Evolutionary conservation across 2,329 filamentous ascomycete genomes (phyloP), one percentile per base, ranked within the genome.

Genomic region (Colletotrichum chrysophilum): DNA sequence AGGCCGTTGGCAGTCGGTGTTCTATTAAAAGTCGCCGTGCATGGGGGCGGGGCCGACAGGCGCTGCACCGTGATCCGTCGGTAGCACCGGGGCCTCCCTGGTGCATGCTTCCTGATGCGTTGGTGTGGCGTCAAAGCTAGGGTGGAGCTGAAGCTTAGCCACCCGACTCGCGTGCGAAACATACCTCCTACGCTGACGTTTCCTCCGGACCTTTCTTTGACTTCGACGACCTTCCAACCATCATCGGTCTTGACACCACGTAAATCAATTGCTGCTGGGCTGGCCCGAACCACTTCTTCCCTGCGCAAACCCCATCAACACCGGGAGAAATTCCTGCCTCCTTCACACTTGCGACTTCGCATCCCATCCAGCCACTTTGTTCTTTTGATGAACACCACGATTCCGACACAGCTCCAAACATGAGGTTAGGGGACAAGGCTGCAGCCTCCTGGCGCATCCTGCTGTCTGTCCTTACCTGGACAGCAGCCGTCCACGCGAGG

Each of bases 351-450:
- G 36, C 61, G 43, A 60, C 58, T 38, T 56, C 24, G 28, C 52
- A 12, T 18, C 30, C 24, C 21, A 58, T 61, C 58, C 38, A 38
- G 24, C 65, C 62, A 68, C 58, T 68, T 56, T 69, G 34, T 65
- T 65, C 68, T 75, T 83, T 89, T 89, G 83, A 89, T 88, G 87
- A 86, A 82, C 80, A 78, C 78, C 79, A 80, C 80, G 75, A 77
- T 72, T 78, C 77, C 74, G 77, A 71, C 80, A 75, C 77, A 79
- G 78, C 80, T 83, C 82, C 85, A 85, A 90, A 85, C 84, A 92
- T 92, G 90, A 91, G 88, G 88, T 85, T 86, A 81, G 83, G 85
- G 84, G 85, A 84, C 82, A 87, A 85, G 85, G 85, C 86, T 79
- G 84, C 85, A 80, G 86, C 87, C 82, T 86, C 85, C 81, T 85